A percentile compares a stretch with the other conserved stretches of the same genome.
Conservation (phyloP, 768 basidiomycete species). For the Tricholoma terreum region DNA sequence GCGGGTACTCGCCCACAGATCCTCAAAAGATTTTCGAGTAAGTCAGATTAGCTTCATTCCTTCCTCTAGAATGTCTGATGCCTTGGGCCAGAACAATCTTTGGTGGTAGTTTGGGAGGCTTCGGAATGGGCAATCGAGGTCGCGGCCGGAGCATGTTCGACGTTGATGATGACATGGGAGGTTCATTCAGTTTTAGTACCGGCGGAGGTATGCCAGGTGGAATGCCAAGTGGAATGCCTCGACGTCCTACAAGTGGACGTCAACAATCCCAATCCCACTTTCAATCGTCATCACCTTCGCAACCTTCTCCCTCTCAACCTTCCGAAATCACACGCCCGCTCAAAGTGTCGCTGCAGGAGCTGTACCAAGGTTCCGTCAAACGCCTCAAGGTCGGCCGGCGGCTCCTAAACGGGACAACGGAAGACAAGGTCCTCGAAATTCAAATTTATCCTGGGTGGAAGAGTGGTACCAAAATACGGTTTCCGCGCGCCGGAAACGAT, state of each 20-base stretch:
- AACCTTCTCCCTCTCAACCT: slow-evolving; percentile 29
- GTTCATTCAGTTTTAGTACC: slow-evolving; percentile 31
- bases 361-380: slow-evolving; percentile 83
- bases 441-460: slow-evolving; percentile 90
- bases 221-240: slow-evolving; percentile 59
- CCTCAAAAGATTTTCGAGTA: slow-evolving; percentile 89
- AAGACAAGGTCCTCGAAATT: slow-evolving; percentile 86
- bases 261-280: slow-evolving; percentile 23
- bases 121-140: slow-evolving; percentile 36
- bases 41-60: slow-evolving; percentile 28
- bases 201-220: slow-evolving; percentile 20
- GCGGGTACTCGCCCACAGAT: slow-evolving; percentile 74
- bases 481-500: slow-evolving; percentile 85
- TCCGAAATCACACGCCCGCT: slow-evolving; percentile 77
- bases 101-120: slow-evolving; percentile 24
- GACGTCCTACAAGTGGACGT: slow-evolving; percentile 21
- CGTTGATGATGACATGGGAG: slow-evolving; percentile 49
- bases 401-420: slow-evolving; percentile 65
- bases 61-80: not conserved
- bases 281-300: slow-evolving; percentile 24
- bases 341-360: slow-evolving; percentile 80
- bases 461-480: slow-evolving; percentile 91
- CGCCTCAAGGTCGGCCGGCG: slow-evolving; percentile 83
- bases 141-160: slow-evolving; percentile 38
- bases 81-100: slow-evolving; percentile 53